Percentiles rank a stretch among this genome's conserved stretches.
Evolutionary conservation across 208 protist genomes (phyloP).

Genomic region (Leishmania tarentolae): DNA sequence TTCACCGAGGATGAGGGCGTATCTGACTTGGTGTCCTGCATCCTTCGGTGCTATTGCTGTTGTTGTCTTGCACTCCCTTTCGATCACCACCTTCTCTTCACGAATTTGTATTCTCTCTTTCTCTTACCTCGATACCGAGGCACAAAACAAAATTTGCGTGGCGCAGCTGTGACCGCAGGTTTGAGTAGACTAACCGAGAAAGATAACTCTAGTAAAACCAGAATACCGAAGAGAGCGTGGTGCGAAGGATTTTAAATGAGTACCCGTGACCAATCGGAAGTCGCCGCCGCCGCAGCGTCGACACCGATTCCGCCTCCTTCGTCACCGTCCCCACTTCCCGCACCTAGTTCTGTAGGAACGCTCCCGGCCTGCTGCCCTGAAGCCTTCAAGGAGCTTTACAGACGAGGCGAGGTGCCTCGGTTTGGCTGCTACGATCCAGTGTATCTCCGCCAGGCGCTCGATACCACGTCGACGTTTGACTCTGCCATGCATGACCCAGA

Average conservation of each 20-base stretch:
- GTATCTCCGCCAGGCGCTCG: slow-evolving; percentile 32
- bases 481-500: not conserved
- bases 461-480: not conserved
- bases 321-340: slow-evolving; percentile 1
- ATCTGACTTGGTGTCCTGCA: not conserved
- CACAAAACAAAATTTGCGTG: not conserved
- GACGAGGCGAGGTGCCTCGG: slow-evolving; percentile 27
- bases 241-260: not conserved
- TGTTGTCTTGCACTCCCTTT: not conserved
- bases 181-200: not conserved
- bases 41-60: not conserved
- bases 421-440: slow-evolving; percentile 67
- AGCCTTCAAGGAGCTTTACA: slow-evolving; percentile 29
- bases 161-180: not conserved
- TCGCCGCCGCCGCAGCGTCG: not conserved
- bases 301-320: not conserved
- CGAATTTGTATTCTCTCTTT: not conserved
- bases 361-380: slow-evolving; percentile 31
- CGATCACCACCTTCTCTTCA: not conserved
- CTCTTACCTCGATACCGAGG: not conserved
- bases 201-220: not conserved
- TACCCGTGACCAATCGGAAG: not conserved
- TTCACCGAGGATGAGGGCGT: not conserved
- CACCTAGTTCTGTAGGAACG: not conserved
- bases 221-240: not conserved